These are phyloP conservation scores for Cyberlindnera amylophila DNA, from an alignment of 805 yeast genomes.

Conservation along the genomic window DNA sequence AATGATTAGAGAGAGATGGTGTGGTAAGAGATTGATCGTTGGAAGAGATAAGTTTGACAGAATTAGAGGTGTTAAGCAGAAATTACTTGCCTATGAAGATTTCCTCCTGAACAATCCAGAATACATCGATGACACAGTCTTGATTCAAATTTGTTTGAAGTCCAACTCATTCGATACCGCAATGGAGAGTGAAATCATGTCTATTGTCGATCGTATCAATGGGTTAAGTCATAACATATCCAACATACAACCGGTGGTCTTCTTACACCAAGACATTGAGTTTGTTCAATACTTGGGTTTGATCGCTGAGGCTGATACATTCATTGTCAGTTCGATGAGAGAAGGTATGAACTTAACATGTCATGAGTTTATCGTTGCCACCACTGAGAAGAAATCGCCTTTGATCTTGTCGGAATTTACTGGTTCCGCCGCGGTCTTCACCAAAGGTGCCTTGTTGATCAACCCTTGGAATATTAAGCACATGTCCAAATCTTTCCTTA, in stretches of 20 bases:
- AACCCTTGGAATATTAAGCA: conserved; percentile 87
- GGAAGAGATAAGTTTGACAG: conserved; percentile 86
- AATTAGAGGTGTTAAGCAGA: conserved; percentile 84
- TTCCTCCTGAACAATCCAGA: conserved; percentile 72
- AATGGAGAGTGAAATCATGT: conserved; percentile 68
- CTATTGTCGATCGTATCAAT: conserved; percentile 83
- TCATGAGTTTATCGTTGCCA: conserved; percentile 85
- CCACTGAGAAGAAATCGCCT: conserved; percentile 70
- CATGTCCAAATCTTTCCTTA: conserved; percentile 58
- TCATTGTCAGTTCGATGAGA: conserved; percentile 85
- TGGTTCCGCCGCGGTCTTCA: conserved; percentile 82
- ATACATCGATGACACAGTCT: conserved; percentile 61
- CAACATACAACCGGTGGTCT: conserved; percentile 74
- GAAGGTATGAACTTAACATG: conserved; percentile 97
- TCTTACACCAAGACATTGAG: conserved; percentile 83
- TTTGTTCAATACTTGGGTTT: conserved; percentile 88
- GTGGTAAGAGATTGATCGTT: conserved; percentile 63
- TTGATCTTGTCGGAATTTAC: conserved; percentile 88
- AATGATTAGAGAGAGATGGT: conserved; percentile 78
- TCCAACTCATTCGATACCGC: conserved; percentile 46
- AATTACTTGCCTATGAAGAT: conserved; percentile 79
- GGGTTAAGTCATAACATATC: conserved; percentile 71
- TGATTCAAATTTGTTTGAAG: conserved; percentile 80
- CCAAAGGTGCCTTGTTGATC: conserved; percentile 66
- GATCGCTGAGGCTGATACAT: conserved; percentile 79